phyloP scores from a whole-genome alignment of 108 stramenopile genomes.

The Fragilaria crotonensis region DNA sequence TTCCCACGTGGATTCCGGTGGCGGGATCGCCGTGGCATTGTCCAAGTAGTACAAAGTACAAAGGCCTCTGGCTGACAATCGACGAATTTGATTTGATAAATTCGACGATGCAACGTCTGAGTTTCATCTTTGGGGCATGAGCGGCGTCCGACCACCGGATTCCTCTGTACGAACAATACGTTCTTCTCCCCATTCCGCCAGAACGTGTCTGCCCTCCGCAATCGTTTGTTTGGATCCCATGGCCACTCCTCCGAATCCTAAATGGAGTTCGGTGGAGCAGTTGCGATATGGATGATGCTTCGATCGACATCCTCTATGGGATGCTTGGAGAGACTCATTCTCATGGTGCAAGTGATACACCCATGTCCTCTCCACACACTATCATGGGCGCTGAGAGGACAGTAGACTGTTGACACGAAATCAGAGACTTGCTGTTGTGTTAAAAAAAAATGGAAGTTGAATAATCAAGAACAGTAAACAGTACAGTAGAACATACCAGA shows the following conservation, averaged over 20 bases:
- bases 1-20: slow-evolving; percentile 37
- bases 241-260: slow-evolving; percentile 53
- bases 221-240: slow-evolving; percentile 29
- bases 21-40: slow-evolving; percentile 36
- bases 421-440: too few species aligned
- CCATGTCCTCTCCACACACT: too few species aligned
- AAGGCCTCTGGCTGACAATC: slow-evolving; percentile 9
- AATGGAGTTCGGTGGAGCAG: neutral
- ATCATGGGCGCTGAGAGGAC: too few species aligned
- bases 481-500: too few species aligned
- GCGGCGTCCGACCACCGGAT: slow-evolving; percentile 66
- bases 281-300: slow-evolving; percentile 14
- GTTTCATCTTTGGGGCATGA: slow-evolving; percentile 26
- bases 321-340: slow-evolving; percentile 54
- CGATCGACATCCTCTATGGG: slow-evolving; percentile 62
- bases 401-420: too few species aligned
- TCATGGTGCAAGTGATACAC: too few species aligned
- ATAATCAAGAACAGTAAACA: too few species aligned
- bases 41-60: slow-evolving; percentile 41
- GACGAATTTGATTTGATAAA: slow-evolving; percentile 29
- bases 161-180: slow-evolving; percentile 65
- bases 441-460: too few species aligned
- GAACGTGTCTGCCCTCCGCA: slow-evolving; percentile 24
- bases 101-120: slow-evolving; percentile 14
- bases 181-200: slow-evolving; percentile 73